Evolutionary conservation across 129 eudicot species (phyloP).

Genomic region (carrot (Daucus carota)): DH1_v3.0 NC_030385.2:38266001-38266500

Average conservation of each 20-base stretch:
- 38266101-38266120: too few relatives aligned
- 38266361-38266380: conserved; percentile 19
- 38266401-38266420: conserved; percentile 32
- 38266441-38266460: conserved; percentile 32
- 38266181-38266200: too few relatives aligned
- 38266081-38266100: too few relatives aligned
- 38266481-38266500: background rate
- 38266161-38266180: too few relatives aligned
- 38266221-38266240: background rate
- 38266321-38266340: conserved; percentile 7
- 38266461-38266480: conserved; percentile 24
- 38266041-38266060: too few relatives aligned
- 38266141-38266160: too few relatives aligned
- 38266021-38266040: too few relatives aligned
- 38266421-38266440: conserved; percentile 34
- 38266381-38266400: conserved; percentile 24
- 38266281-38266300: background rate
- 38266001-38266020: too few relatives aligned
- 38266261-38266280: background rate
- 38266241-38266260: background rate
- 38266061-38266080: too few relatives aligned
- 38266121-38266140: too few relatives aligned
- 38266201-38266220: background rate
- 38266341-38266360: background rate
- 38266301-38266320: conserved; percentile 1